Base-by-base conservation (phyloP, 208 protist species). In the Trypanosoma theileri region DNA sequence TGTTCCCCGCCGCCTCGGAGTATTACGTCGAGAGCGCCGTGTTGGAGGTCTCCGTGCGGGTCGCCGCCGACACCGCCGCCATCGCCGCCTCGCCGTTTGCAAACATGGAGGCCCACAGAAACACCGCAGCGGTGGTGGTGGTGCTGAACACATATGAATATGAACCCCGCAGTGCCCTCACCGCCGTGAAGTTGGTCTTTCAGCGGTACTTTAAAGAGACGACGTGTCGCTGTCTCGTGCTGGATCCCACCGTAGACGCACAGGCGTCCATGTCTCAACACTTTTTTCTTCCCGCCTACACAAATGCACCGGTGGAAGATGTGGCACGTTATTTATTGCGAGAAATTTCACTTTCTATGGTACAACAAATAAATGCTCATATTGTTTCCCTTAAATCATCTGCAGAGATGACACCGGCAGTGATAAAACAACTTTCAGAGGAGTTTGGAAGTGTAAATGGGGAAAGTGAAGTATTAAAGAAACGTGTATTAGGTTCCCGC, bases 161-260 rank as follows among this genome's bases (percentile, higher is more conserved):
- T 76, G 41, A 74, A 60, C 52, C 64, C 69, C 3, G 63, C 66
- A 24, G 44, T 58, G 85, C 83, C 4, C 51, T 90, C 12, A n/a
- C 71, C 6, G 61, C 82, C 8, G 79, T 93, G 17, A 78, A 75
- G n/a, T 65, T 62, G 17, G 77, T 95, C 12, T 89, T 93, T 52
- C 58, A 75, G 28, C 60, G 75, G 1, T 81, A 85, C 28, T 96
- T 91, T 60, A 77, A 77, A 42, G 75, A 79, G 28, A 82, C 73
- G 40, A 84, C 84, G 17, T 93, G 91, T 42, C 86, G 88, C 22
- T 96, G 91, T 74, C 46, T 80, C 44, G 81, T 96, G 1, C 75
- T 93, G 11, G 80, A 87, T 58, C 77, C 84, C 0, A 63, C 78
- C 0, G 28, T 45, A 22, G 61, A 50, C 14, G 55, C 80, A 9